Conservation (phyloP, 352 stramenopile genomes). For the Globisporangium nunn region DNA sequence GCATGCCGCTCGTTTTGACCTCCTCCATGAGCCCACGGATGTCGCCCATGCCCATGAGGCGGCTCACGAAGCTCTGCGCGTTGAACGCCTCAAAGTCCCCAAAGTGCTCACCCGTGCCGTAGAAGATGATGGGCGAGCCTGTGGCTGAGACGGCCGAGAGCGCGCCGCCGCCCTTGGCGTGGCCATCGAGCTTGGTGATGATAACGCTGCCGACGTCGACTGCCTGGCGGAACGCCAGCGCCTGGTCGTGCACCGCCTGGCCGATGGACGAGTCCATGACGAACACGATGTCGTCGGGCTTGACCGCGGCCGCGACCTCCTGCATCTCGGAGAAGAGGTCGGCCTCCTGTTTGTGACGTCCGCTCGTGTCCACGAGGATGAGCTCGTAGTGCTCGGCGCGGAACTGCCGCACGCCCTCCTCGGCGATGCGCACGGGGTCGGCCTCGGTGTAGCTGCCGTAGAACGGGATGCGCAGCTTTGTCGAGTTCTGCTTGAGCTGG, state of each 20-base stretch:
- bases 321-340: slow-evolving; percentile 99
- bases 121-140: slow-evolving; percentile 97
- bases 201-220: slow-evolving; percentile 97
- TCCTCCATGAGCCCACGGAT: slow-evolving; percentile 94
- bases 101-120: slow-evolving; percentile 97
- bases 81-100: slow-evolving; percentile 98
- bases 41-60: slow-evolving; percentile 98
- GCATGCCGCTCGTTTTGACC: slow-evolving; percentile 86
- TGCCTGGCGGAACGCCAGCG: slow-evolving; percentile 91
- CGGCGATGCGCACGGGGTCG: slow-evolving; percentile 96
- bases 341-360: slow-evolving; percentile 96
- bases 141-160: slow-evolving; percentile 97
- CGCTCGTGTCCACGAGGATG: slow-evolving; percentile 99
- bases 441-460: slow-evolving; percentile 98
- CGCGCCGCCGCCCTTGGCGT: slow-evolving; percentile 97
- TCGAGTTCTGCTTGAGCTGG: slow-evolving; percentile 99
- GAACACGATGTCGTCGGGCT: slow-evolving; percentile 97
- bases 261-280: slow-evolving; percentile 99
- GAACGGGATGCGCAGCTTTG: slow-evolving; percentile 97
- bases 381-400: slow-evolving; percentile 96
- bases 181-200: slow-evolving; percentile 99
- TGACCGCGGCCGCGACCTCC: slow-evolving; percentile 93
- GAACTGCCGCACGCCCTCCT: slow-evolving; percentile 97
- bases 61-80: slow-evolving; percentile 95
- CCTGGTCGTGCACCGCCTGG: slow-evolving; percentile 97